Evolutionary conservation across 768 basidiomycete genomes (phyloP).

Genomic region (Tylopilus felleus): DNA sequence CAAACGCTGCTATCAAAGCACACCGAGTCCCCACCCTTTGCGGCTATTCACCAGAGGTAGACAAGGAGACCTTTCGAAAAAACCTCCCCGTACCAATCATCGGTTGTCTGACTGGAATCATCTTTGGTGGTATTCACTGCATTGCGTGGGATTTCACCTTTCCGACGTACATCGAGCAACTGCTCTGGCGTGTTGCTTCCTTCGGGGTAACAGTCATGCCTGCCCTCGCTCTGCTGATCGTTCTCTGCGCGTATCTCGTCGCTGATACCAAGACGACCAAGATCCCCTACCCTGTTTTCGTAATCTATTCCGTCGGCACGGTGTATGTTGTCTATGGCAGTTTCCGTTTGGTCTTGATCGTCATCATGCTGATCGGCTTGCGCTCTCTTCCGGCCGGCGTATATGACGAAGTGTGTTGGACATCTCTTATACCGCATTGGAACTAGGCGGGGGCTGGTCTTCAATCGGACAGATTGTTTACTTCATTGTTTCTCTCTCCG

Average conservation of each 20-base stretch:
- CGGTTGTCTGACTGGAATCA: background rate
- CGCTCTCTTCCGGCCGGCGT: background rate
- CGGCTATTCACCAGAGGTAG: background rate
- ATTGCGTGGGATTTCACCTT: background rate
- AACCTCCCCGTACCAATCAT: background rate
- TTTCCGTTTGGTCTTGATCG: background rate
- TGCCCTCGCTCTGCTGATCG: background rate
- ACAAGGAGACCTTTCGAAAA: background rate
- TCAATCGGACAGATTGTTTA: no score
- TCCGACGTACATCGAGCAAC: background rate
- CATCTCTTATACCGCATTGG: background rate
- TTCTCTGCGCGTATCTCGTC: background rate
- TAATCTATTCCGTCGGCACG: no score
- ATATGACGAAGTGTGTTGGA: background rate
- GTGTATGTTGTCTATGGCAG: background rate
- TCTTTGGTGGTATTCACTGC: background rate
- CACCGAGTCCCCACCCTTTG: background rate
- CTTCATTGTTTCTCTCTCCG: no score
- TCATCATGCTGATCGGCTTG: background rate
- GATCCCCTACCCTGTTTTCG: background rate
- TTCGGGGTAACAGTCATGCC: no score
- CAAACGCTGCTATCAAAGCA: background rate
- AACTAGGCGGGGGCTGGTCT: background rate
- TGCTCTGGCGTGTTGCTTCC: background rate
- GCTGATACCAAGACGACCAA: background rate